Conservation (phyloP, 2,329 filamentous ascomycete species). For the Aspergillus fumigatus region DNA sequence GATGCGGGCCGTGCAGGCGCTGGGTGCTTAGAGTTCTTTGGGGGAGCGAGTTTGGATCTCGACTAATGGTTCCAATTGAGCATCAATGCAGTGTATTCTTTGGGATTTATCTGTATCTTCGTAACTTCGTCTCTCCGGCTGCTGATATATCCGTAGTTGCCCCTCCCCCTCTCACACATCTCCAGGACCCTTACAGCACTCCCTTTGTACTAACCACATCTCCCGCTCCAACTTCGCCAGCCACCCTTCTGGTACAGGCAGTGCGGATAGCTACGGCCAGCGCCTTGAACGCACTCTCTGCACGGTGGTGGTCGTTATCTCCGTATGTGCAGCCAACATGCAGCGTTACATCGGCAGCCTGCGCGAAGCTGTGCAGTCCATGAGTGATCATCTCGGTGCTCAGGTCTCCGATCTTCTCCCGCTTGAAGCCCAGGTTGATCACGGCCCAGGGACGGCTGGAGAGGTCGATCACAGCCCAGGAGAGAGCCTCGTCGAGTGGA, state of each 20-base stretch:
- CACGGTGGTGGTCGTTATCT: conserved; percentile 91
- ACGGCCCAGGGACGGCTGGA: conserved; percentile 87
- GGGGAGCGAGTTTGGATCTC: not conserved
- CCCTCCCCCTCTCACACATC: not conserved
- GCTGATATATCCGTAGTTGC: conserved; percentile 2
- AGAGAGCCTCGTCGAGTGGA: conserved; percentile 91
- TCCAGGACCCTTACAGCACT: conserved; percentile 54
- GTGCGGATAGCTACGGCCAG: conserved; percentile 77
- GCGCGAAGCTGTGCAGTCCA: conserved; percentile 89
- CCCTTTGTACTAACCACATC: conserved; percentile 97
- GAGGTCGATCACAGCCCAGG: conserved; percentile 88
- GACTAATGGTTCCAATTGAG: not conserved
- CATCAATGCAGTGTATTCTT: not conserved
- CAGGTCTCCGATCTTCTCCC: conserved; percentile 90
- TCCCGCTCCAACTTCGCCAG: conserved; percentile 77
- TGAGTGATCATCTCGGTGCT: conserved; percentile 97
- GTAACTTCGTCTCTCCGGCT: conserved; percentile 4
- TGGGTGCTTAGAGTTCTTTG: conserved; percentile 25
- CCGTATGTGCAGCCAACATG: conserved; percentile 91
- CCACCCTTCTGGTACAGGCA: conserved; percentile 68
- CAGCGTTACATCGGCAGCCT: conserved; percentile 83
- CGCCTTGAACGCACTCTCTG: conserved; percentile 96
- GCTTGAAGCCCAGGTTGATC: conserved; percentile 74
- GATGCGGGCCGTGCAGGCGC: conserved; percentile 42
- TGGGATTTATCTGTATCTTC: not conserved